phyloP scores from a whole-genome alignment of 2,329 filamentous ascomycete genomes.

The Hypomyces perniciosus region DNA sequence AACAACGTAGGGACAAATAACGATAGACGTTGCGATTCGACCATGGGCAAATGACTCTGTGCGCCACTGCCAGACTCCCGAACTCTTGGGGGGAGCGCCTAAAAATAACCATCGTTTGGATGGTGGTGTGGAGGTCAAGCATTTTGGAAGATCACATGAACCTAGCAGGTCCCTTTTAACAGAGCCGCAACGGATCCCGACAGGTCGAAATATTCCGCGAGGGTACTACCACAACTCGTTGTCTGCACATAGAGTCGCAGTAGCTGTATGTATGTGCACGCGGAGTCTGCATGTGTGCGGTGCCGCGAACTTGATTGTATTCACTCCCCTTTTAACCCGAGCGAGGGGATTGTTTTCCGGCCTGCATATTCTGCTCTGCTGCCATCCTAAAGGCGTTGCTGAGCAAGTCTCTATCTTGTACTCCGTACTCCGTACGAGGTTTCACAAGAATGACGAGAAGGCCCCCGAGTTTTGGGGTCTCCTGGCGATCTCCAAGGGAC shows the following conservation, averaged over 20 bases:
- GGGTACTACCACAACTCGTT: conserved; percentile 2
- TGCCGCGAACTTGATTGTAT: too few relatives aligned
- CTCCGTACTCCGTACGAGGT: too few relatives aligned
- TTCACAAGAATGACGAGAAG: background rate
- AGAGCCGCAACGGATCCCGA: conserved; percentile 1
- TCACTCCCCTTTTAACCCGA: too few relatives aligned
- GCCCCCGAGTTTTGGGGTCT: background rate
- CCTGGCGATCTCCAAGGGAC: background rate
- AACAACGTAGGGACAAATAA: background rate
- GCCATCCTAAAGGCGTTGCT: too few relatives aligned
- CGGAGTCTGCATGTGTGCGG: too few relatives aligned
- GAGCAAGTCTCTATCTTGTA: too few relatives aligned
- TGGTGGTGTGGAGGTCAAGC: conserved; percentile 5
- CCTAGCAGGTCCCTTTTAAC: background rate
- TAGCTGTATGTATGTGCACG: too few relatives aligned
- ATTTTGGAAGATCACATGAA: conserved; percentile 6
- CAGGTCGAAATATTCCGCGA: conserved; percentile 1
- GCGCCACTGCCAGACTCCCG: conserved; percentile 8
- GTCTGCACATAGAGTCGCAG: background rate
- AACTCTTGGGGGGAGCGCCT: conserved; percentile 9
- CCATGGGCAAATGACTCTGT: background rate
- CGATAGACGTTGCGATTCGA: background rate
- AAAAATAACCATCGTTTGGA: conserved; percentile 10
- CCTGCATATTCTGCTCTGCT: too few relatives aligned
- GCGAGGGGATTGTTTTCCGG: too few relatives aligned